phyloP scores from a whole-genome alignment of 768 basidiomycete genomes.

The Hygrocybe punicea region DNA sequence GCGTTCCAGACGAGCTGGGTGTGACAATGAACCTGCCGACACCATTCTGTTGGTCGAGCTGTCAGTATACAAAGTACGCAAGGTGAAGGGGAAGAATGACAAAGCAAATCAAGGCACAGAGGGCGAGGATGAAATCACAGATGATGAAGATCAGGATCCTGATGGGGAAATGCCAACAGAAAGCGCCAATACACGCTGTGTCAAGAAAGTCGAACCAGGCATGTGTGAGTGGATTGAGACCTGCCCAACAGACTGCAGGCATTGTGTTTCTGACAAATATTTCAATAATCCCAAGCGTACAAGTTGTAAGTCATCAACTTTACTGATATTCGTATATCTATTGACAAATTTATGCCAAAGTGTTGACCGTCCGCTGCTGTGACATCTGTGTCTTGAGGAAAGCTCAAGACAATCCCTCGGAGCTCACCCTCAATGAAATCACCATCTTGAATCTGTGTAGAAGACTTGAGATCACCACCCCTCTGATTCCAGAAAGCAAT shows the following conservation, averaged over 20 bases:
- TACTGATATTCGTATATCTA: not conserved
- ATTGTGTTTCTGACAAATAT: conserved; percentile 27
- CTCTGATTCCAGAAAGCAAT: not conserved
- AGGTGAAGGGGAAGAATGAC: conserved; percentile 10
- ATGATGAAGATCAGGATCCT: conserved; percentile 3
- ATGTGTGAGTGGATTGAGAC: conserved; percentile 30
- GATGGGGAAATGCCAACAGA: not conserved
- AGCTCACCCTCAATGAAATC: not conserved
- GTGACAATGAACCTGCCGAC: not conserved
- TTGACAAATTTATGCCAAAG: not conserved
- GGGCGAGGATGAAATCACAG: conserved; percentile 3
- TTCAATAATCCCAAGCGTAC: conserved; percentile 29
- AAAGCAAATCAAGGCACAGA: conserved; percentile 1
- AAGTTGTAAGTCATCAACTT: conserved; percentile 18
- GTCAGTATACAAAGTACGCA: conserved; percentile 26
- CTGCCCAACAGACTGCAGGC: conserved; percentile 19
- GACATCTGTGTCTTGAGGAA: conserved; percentile 1
- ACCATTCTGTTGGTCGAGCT: conserved; percentile 5
- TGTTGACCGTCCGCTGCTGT: not conserved
- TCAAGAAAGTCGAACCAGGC: conserved; percentile 31
- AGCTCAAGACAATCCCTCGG: not conserved
- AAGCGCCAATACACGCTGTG: conserved; percentile 17
- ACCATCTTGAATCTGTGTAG: not conserved
- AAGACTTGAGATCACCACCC: not conserved
- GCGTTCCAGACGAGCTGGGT: conserved; percentile 5